Base-by-base conservation (phyloP, 179 eudicot species). In the Spinacia oleracea region DNA sequence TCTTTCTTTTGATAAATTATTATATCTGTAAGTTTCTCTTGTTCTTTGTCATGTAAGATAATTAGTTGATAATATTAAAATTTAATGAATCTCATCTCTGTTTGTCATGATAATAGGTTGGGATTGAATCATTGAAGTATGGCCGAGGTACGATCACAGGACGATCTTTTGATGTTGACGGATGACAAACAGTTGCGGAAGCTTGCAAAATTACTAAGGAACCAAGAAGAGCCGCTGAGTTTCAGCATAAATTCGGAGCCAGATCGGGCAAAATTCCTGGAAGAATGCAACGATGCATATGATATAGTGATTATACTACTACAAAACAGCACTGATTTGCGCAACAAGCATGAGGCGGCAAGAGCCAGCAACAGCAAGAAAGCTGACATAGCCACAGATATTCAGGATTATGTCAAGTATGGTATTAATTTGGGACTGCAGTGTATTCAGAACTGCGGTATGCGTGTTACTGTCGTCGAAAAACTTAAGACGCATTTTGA, bases 251-350 rank as follows among this genome's bases (percentile, higher is more conserved):
- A 29, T 5, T 35, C 77, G 0, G 77, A 74, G 77, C 51, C 32
- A 4, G 77, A 74, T 56, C 77, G 77, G 3, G 35, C 56, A 21
- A 38, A 74, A 42, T 74, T 9, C 68, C 21, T 74, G 14, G n/a
- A 58, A 12, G 64, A 59, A 21, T 74, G 77, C 67, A 74, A 74
- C 51, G 35, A 74, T 1, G 27, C 53, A 12, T 74, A 74, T 16
- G 68, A 74, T 5, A 48, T 29, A n/a, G 51, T 59, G 34, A 31
- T 38, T 8, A 58, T 34, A 35, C 66, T 59, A 0, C 14, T 74
- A 21, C 29, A 11, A 9, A 46, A 1, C 20, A 74, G 35, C 21
- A 29, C 29, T 4, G 68, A 74, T 35, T 42, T 74, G 1, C 40
- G 43, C 51, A 14, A 59, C 23, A 74, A 59, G 64, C 31, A 58